A percentile compares a stretch with the other conserved stretches of the same genome.
phyloP scores from a whole-genome alignment of 768 basidiomycete species.

The Tricholoma matsutake region DNA sequence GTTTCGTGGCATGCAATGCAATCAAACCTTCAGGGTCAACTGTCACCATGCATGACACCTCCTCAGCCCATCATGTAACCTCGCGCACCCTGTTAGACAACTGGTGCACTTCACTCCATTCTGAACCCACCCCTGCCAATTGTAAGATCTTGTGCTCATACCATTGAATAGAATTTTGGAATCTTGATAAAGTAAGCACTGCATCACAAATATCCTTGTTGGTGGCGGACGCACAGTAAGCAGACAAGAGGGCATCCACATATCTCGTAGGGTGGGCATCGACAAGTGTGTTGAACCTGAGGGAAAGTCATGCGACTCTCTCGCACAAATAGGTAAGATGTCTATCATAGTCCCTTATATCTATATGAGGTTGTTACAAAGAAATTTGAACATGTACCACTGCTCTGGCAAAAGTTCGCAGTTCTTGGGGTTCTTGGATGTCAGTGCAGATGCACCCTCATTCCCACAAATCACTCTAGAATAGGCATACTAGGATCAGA shows the following conservation, averaged over 20 bases:
- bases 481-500: not conserved
- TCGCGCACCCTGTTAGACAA: not conserved
- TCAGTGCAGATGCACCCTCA: not conserved
- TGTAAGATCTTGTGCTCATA: conserved; percentile 1
- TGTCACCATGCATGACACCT: not conserved
- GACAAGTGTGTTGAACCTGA: not conserved
- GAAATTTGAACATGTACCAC: not conserved
- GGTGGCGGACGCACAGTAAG: not conserved
- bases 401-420: not conserved
- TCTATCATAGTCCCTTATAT: not conserved
- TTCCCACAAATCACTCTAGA: not conserved
- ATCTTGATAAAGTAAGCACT: not conserved
- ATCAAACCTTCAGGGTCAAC: not conserved
- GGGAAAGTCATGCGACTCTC: not conserved
- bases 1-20: not conserved
- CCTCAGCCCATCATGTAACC: not conserved
- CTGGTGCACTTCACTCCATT: not conserved
- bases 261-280: not conserved
- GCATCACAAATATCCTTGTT: not conserved
- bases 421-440: not conserved
- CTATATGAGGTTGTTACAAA: not conserved
- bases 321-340: not conserved
- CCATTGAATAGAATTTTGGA: not conserved
- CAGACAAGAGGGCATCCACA: not conserved
- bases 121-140: not conserved